phyloP scores from a whole-genome alignment of 2,329 filamentous ascomycete genomes.

The Calonectria crousiana region DNA sequence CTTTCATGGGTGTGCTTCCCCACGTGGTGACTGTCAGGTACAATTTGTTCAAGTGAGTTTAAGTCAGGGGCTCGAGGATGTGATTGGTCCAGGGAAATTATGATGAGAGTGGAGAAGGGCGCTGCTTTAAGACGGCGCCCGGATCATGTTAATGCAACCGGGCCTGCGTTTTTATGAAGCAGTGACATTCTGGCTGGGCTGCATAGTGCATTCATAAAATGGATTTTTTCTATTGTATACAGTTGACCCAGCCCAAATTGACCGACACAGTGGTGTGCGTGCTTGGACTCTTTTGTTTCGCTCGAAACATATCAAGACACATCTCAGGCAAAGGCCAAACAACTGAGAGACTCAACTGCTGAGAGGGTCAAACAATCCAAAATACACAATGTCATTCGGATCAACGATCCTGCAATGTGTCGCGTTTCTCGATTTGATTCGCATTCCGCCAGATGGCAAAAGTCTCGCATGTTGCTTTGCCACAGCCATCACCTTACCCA shows the following conservation, averaged over 20 bases:
- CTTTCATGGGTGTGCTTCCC: slow-evolving; percentile 17
- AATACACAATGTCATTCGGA: background rate
- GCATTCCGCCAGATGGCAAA: background rate
- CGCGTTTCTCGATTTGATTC: background rate
- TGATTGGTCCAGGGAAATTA: slow-evolving; percentile 29
- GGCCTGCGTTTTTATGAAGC: background rate
- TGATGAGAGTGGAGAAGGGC: slow-evolving; percentile 1
- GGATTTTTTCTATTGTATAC: background rate
- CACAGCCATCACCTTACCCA: background rate
- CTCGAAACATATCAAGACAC: background rate
- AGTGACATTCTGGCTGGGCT: background rate
- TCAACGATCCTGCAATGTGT: background rate
- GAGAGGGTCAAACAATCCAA: background rate
- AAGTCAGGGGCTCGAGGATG: slow-evolving; percentile 24
- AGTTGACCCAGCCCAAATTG: background rate
- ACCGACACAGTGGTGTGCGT: background rate
- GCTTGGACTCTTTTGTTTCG: slow-evolving; percentile 9
- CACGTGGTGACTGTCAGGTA: slow-evolving; percentile 40
- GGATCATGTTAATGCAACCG: background rate
- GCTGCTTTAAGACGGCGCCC: slow-evolving; percentile 6
- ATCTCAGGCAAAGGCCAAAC: background rate
- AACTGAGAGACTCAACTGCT: background rate
- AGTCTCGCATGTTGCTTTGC: background rate
- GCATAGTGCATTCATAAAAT: background rate
- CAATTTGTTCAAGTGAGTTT: slow-evolving; percentile 24